phyloP scores from a whole-genome alignment of 2,329 filamentous ascomycete species.

The Aspergillus sp. region DNA sequence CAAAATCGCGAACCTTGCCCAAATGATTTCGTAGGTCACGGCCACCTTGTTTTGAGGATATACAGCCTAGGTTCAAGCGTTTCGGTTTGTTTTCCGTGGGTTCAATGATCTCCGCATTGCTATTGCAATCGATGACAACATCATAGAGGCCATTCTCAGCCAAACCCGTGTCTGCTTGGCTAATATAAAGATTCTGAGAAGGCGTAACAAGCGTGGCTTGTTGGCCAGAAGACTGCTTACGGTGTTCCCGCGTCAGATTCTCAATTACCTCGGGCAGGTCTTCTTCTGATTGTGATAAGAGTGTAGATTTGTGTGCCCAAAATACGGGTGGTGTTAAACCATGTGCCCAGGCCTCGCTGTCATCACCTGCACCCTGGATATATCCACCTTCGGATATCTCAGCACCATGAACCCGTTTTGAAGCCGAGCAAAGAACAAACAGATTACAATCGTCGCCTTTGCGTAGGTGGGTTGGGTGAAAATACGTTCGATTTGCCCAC shows the following conservation, averaged over 20 bases:
- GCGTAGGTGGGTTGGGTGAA: constrained; percentile 46
- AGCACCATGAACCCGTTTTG: constrained; percentile 66
- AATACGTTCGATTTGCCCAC: constrained; percentile 74
- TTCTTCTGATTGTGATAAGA: constrained; percentile 66
- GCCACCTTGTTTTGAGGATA: constrained; percentile 73
- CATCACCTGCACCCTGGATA: constrained; percentile 91
- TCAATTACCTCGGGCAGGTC: constrained; percentile 57
- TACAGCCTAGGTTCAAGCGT: constrained; percentile 61
- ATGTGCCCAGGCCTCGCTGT: constrained; percentile 87
- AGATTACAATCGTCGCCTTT: constrained; percentile 62
- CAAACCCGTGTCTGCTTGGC: constrained; percentile 26
- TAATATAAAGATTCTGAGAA: constrained; percentile 36
- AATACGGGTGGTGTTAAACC: constrained; percentile 77
- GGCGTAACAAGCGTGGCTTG: constrained; percentile 38
- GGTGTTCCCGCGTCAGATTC: constrained; percentile 38
- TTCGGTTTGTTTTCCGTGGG: constrained; percentile 39
- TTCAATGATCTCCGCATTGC: constrained; percentile 31
- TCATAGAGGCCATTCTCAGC: constrained; percentile 46
- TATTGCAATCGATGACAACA: constrained; percentile 45
- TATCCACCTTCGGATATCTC: constrained; percentile 74
- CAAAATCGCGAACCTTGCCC: constrained; percentile 60
- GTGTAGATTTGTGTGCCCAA: constrained; percentile 65
- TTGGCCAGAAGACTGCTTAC: constrained; percentile 18
- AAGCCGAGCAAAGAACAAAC: constrained; percentile 83
- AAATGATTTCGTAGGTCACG: constrained; percentile 77